A percentile compares a stretch with the other conserved stretches of the same genome.
phyloP scores from a whole-genome alignment of 768 basidiomycete species.

The Mycena belliarum region DNA sequence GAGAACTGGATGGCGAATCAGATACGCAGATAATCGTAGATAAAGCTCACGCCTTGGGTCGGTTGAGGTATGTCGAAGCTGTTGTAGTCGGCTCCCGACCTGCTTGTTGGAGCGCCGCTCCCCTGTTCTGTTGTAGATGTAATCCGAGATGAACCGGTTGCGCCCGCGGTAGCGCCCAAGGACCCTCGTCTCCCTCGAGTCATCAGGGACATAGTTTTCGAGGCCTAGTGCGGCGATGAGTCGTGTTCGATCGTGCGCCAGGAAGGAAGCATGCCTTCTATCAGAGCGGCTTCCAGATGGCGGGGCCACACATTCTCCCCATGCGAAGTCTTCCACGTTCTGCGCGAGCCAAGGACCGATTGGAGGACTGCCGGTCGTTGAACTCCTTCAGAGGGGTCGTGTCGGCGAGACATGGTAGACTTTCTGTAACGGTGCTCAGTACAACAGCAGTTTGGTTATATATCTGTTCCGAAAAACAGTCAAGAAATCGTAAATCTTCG shows the following conservation, averaged over 20 bases:
- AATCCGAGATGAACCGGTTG: constrained; percentile 53
- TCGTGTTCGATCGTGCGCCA: constrained; percentile 3
- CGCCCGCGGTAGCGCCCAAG: constrained; percentile 50
- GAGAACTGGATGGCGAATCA: not conserved
- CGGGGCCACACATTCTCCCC: constrained; percentile 4
- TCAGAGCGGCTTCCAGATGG: constrained; percentile 45
- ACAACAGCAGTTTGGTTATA: too few species aligned
- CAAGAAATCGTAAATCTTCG: not conserved
- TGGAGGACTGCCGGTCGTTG: not conserved
- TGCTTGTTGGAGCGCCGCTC: constrained; percentile 49
- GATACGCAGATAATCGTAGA: not conserved
- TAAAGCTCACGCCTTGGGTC: not conserved
- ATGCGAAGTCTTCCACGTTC: not conserved
- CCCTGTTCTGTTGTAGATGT: constrained; percentile 46
- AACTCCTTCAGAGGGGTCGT: too few species aligned
- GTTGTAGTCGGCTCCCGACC: constrained; percentile 42
- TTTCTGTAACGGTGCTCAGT: too few species aligned
- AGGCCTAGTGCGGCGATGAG: constrained; percentile 36
- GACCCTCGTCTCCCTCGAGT: constrained; percentile 47
- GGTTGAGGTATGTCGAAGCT: not conserved
- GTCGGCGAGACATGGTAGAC: too few species aligned
- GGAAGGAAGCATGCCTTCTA: constrained; percentile 37
- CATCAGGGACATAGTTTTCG: constrained; percentile 45
- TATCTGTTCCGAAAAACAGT: not conserved
- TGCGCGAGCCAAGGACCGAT: not conserved